Conservation (phyloP, 78 protist genomes). For the Bodo saltans region DNA sequence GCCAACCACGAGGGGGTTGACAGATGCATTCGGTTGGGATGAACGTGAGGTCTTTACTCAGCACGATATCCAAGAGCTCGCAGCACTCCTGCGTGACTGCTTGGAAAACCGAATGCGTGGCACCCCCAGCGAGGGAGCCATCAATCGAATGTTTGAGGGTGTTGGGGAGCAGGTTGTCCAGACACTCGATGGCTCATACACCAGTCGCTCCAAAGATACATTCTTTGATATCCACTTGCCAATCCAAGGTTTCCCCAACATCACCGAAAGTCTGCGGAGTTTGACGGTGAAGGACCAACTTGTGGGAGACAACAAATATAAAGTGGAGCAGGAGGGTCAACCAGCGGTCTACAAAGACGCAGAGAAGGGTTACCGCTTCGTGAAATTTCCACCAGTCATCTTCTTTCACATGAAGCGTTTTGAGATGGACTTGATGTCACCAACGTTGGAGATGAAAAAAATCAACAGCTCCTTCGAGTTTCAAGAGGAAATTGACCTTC, state of each 20-base stretch:
- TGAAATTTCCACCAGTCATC: conserved; percentile 60
- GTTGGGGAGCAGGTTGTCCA: conserved; percentile 62
- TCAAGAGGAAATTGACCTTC: conserved; percentile 41
- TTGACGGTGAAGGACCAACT: conserved; percentile 72
- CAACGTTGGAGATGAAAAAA: conserved; percentile 69
- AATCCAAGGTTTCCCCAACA: conserved; percentile 71
- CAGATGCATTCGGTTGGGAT: conserved; percentile 92
- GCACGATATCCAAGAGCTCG: conserved; percentile 95
- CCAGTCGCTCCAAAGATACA: conserved; percentile 64
- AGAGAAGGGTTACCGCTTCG: conserved; percentile 59
- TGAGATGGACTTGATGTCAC: conserved; percentile 74
- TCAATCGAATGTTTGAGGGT: conserved; percentile 79
- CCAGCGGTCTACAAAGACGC: conserved; percentile 59
- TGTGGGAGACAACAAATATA: conserved; percentile 86
- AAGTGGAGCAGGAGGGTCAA: conserved; percentile 56
- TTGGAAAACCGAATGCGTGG: conserved; percentile 86
- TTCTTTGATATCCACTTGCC: conserved; percentile 78
- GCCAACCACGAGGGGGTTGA: conserved; percentile 73
- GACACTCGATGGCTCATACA: conserved; percentile 76
- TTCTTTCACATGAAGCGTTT: conserved; percentile 91
- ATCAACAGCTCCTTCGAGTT: conserved; percentile 64
- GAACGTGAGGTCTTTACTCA: conserved; percentile 81
- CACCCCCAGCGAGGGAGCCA: conserved; percentile 77
- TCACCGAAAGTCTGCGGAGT: conserved; percentile 61
- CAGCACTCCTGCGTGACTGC: conserved; percentile 84